Base-by-base conservation (phyloP, 2,329 filamentous ascomycete species). In the Neofusicoccum laricinum region DNA sequence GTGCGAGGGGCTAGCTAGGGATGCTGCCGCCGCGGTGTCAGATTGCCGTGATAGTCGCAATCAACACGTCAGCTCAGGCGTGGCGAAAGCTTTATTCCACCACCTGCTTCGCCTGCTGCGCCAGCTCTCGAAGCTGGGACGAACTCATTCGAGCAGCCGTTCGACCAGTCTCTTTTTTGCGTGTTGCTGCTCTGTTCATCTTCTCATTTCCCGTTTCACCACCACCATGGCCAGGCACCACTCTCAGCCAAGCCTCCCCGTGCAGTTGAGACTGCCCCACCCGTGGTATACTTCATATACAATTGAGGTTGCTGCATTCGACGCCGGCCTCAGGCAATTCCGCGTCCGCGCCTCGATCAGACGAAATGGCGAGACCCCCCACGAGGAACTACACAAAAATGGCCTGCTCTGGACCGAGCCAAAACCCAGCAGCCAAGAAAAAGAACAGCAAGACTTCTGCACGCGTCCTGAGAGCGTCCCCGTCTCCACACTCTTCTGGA, bases 251-350 rank as follows among this genome's bases (percentile, higher is more conserved):
- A 40, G 15, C 17, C 34, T 53, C 1, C 50, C 50, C 25, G 21
- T 40, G 34, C 34, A 53, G 12, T n/a, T 77, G 48, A 77, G 75
- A 64, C 68, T 77, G 49, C 75, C 75, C n/a, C 73, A 76, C 63
- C 75, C 75, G 32, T 77, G 75, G 64, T 71, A 76, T 30, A 77
- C 75, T n/a, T 68, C 70, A 46, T 77, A 76, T 63, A 40, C 34
- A 17, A 53, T 53, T 11, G 11, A 53, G 17, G 50, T 53, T 19
- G 50, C 21, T 4, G 7, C 32, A 12, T 53, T 40, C 10, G 50
- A 53, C 11, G 50, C 40, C 15, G 50, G 50, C 2, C 32, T 53
- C 11, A 53, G 12, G 19, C 50, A 53, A 21, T 53, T 53, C 34
- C 50, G 40, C 17, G 25, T 53, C 34, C 32, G 25, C 11, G 34